Percentiles rank a stretch among this genome's conserved stretches.
These are phyloP conservation scores for Lodderomyces theae DNA, from an alignment of 1,139 yeast species.

Conservation along the genomic window DNA sequence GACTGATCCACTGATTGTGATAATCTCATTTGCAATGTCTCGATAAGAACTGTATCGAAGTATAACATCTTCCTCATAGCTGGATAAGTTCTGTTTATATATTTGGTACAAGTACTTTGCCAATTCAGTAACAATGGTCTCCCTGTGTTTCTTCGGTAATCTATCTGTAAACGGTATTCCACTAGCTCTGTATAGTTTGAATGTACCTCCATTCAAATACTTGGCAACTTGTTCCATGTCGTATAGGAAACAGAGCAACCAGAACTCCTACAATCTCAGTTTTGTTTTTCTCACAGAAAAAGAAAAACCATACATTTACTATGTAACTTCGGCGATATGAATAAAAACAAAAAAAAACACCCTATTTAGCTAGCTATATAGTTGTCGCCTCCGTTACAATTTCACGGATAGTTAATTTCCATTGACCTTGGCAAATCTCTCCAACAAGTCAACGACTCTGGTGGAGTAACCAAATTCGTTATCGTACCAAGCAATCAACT, in stretches of 20 bases:
- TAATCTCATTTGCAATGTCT: constrained; percentile 10
- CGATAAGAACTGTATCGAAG: constrained; percentile 13
- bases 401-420: constrained; percentile 23
- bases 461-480: constrained; percentile 91
- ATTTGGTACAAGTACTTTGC: constrained; percentile 14
- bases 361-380: not conserved
- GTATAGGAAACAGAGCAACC: too few species aligned
- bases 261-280: too few species aligned
- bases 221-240: not conserved
- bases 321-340: too few species aligned
- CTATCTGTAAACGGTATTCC: not conserved
- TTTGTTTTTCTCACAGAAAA: too few species aligned
- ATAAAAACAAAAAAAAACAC: not conserved
- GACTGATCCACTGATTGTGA: constrained; percentile 10
- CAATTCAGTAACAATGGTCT: constrained; percentile 13
- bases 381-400: not conserved
- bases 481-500: constrained; percentile 88
- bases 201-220: not conserved
- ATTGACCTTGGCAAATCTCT: constrained; percentile 59
- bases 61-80: constrained; percentile 11
- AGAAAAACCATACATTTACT: not conserved
- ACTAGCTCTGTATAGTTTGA: not conserved
- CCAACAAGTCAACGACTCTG: constrained; percentile 83
- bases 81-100: constrained; percentile 9
- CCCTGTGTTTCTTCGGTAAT: constrained; percentile 5